Evolutionary conservation across 805 yeast species (phyloP).

Genomic region (Lachancea quebecensis): DNA sequence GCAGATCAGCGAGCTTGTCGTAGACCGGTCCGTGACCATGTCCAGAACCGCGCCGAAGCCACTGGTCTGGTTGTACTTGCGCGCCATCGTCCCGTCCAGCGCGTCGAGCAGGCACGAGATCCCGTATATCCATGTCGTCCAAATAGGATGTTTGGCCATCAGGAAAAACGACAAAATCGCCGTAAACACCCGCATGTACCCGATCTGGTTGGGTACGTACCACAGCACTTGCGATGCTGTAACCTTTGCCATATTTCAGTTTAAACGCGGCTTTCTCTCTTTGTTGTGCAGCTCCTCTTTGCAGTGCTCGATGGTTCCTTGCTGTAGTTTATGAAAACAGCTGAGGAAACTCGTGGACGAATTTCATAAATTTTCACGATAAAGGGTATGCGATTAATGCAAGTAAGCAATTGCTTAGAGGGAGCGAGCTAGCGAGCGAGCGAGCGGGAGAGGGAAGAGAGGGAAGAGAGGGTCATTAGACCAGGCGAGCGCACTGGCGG

Average conservation of each 20-base stretch:
- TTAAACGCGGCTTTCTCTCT: background rate
- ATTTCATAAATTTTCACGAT: too few species aligned
- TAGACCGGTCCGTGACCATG: conserved; percentile 98
- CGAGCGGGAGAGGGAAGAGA: too few species aligned
- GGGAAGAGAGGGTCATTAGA: too few species aligned
- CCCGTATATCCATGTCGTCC: conserved; percentile 71
- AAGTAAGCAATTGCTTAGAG: too few species aligned
- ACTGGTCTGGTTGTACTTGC: conserved; percentile 82
- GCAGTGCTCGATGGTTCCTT: too few species aligned
- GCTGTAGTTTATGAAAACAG: too few species aligned
- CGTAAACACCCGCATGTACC: conserved; percentile 76
- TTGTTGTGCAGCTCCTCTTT: background rate
- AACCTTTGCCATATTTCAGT: conserved; percentile 9
- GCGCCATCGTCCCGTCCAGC: conserved; percentile 91
- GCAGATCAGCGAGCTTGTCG: conserved; percentile 89
- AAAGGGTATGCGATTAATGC: too few species aligned
- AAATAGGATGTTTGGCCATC: conserved; percentile 79
- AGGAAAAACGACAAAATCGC: conserved; percentile 72
- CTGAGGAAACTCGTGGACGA: too few species aligned
- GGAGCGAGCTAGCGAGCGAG: too few species aligned
- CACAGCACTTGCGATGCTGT: conserved; percentile 55
- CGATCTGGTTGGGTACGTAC: conserved; percentile 88
- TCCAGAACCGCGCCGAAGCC: conserved; percentile 94
- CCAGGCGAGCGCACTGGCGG: too few species aligned
- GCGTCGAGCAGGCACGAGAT: conserved; percentile 92